These are phyloP conservation scores for Trichoderma sp. DNA, from an alignment of 2,329 filamentous ascomycete genomes.

Conservation along the genomic window DNA sequence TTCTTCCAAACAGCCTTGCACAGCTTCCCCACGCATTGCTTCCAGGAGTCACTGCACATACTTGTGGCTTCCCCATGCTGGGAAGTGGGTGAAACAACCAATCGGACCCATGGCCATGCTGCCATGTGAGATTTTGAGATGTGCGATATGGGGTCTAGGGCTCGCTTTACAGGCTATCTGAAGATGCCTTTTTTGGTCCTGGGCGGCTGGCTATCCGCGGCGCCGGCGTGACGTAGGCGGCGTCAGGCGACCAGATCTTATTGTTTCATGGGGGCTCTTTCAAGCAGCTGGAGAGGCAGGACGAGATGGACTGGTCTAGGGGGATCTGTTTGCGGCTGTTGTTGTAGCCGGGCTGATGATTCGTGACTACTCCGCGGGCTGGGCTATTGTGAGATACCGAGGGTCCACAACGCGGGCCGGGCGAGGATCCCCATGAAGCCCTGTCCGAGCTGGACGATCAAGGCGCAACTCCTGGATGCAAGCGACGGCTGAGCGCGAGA, in stretches of 20 bases:
- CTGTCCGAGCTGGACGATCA: not conserved
- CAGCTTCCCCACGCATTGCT: slow-evolving; percentile 8
- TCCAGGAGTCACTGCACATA: not conserved
- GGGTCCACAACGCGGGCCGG: slow-evolving; percentile 16
- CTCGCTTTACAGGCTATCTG: not conserved
- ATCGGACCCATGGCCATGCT: slow-evolving; percentile 8
- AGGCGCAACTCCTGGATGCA: not conserved
- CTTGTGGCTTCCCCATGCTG: slow-evolving; percentile 2
- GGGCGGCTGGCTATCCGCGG: slow-evolving; percentile 16
- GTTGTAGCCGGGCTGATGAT: not conserved
- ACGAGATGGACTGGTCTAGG: not conserved
- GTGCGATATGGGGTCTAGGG: slow-evolving; percentile 14
- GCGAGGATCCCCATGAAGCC: slow-evolving; percentile 13
- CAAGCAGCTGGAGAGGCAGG: not conserved
- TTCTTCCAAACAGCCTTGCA: slow-evolving; percentile 7
- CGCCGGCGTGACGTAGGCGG: slow-evolving; percentile 13
- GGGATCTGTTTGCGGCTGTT: not conserved
- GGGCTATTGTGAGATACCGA: slow-evolving; percentile 6
- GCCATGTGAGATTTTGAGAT: slow-evolving; percentile 20
- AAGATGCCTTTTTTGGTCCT: slow-evolving; percentile 4
- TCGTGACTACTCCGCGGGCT: not conserved
- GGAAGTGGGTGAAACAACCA: not conserved
- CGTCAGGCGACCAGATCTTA: slow-evolving; percentile 15
- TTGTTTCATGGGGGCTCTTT: not conserved
- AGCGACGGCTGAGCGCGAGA: not conserved